These are phyloP conservation scores for Vitellaria paradoxa DNA, from an alignment of 179 eudicot species.

Conservation along the genomic window DNA sequence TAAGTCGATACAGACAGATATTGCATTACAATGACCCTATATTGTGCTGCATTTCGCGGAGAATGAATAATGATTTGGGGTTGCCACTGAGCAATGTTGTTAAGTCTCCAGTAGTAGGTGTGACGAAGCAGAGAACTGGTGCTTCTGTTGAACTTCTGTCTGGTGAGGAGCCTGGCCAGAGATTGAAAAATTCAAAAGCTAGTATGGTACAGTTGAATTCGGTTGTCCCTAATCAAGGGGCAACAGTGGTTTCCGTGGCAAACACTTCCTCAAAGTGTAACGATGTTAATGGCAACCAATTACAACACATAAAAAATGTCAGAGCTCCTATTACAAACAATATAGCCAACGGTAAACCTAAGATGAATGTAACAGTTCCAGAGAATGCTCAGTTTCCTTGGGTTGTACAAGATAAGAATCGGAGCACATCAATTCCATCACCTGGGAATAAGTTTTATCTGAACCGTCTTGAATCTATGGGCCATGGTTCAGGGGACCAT, in stretches of 20 bases:
- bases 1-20: constrained; percentile 51
- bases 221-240: constrained; percentile 21
- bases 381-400: constrained; percentile 15
- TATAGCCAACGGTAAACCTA: constrained; percentile 4
- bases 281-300: constrained; percentile 11
- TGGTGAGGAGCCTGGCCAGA: constrained; percentile 16
- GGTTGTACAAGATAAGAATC: constrained; percentile 22
- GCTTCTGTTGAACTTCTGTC: constrained; percentile 15
- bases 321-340: constrained; percentile 8
- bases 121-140: constrained; percentile 12
- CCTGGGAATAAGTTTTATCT: constrained; percentile 76
- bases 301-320: constrained; percentile 7
- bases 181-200: constrained; percentile 11
- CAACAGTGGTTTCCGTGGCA: constrained; percentile 17
- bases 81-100: constrained; percentile 18
- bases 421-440: constrained; percentile 35
- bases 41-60: constrained; percentile 22
- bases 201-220: constrained; percentile 20
- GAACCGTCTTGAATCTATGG: constrained; percentile 59
- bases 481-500: constrained; percentile 31
- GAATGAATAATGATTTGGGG: constrained; percentile 15
- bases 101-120: constrained; percentile 13
- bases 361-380: constrained; percentile 12
- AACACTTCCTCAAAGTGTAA: constrained; percentile 15
- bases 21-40: constrained; percentile 56